Base-by-base conservation (phyloP, 441 rosid species). In the Dalechampia spathulata region DNA sequence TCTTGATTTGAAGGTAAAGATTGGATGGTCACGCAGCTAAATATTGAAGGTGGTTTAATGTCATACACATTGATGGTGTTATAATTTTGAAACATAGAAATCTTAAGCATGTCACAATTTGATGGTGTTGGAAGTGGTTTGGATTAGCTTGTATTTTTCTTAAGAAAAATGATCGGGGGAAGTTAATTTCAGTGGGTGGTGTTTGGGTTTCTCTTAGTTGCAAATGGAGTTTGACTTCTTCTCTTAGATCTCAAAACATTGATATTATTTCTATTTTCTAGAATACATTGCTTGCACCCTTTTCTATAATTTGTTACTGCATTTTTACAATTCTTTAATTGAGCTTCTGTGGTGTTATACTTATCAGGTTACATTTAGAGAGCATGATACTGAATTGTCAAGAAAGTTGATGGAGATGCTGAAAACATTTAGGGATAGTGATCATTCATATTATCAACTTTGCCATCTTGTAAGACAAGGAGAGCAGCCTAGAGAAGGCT, bases 401-500 rank as follows among this genome's bases (percentile, higher is more conserved):
- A 86, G 83, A 73, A 88, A 83, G 74, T 74, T 94, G 57, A 72
- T 75, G 77, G 67, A 54, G 61, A 32, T 85, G 41, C 61, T 94
- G 51, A 76, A 80, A 75, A 83, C 79, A 67, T 60, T 86, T 57
- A 78, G 96, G 76, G 95, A 79, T 63, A 66, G 60, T 16, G 96
- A 94, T 64, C 75, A 68, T 52, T 83, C 98, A 4, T 87, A 84
- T 70, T 72, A 87, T 68, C 96, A 82, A 62, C 70, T 79, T 54
- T 72, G 89, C 60, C 73, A 78, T 60, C 92, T 90, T 42, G 90
- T 90, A 19, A 83, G 99, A 59, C 98, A 94, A 82, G 98, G 99
- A 54, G 96, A 94, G 59, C 98, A 94, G 72, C 96, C 98, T 34
- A 77, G 92, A 71, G 98, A 94, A 80, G 99, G 94, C 16, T 72